Evolutionary conservation across 495 filamentous ascomycete genomes (phyloP), one percentile per base, ranked within the genome.

Genomic region (Evansstolkia leycettana): DNA sequence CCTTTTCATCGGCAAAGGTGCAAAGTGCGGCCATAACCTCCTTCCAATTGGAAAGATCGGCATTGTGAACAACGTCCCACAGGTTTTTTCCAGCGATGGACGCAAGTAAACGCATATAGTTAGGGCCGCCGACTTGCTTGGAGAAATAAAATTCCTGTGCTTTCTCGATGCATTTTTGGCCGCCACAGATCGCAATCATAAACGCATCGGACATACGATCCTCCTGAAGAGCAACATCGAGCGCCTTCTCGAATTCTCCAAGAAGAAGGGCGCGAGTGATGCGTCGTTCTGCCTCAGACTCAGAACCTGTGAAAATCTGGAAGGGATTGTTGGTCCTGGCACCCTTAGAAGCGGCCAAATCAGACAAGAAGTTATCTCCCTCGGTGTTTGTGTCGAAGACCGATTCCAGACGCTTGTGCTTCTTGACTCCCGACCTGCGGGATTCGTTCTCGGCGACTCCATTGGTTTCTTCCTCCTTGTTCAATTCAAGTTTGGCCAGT

Each of bases 51-150:
- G 70, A 66, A 29, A 96, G 57, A 48, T 94, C 83, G 1, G 90
- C 92, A 48, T 99, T 96, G 58, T 96, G 80, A 7, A 95, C 90
- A 30, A 96, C 72, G 64, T 99, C 90, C 90, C 92, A 96, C 6
- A 99, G 66, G 52, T 99, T 95, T 65, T 95, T 95, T 33, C 83
- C 84, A 34, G 90, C 84, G 28, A 96, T 80, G 17, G 89, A 94
- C 37, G 83, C 84, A 34, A 99, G 67, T 25, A 99, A 66, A 25
- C 90, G 78, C 30, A 96, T 63, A 53, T 99, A 99, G 56, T 89
- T 99, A 9, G 90, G 88, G 15, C 76, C 80, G 39, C 76, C 73
- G 5, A 72, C 64, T 50, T 84, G 86, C 47, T 85, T 78, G 15
- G 80, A 80, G 42, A 99, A 80, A 56, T 96, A 99, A 25, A 85